Evolutionary conservation across 2,329 filamentous ascomycete genomes (phyloP).

Genomic region (Ophiostoma himal-ulmi): DNA sequence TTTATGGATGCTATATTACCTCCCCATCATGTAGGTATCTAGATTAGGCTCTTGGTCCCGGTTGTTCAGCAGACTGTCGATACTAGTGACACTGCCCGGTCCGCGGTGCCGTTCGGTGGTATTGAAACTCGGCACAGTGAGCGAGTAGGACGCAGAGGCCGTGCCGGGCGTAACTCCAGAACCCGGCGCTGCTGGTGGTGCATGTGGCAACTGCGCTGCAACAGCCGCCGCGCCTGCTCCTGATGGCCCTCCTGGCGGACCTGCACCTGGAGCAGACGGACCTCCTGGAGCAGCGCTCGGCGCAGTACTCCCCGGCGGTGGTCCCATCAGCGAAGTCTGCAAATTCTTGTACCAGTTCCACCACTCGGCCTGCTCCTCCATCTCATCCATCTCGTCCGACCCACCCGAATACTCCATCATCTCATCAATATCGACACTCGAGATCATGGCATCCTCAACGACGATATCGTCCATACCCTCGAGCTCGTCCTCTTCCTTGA

Average conservation of each 20-base stretch:
- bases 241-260: neutral
- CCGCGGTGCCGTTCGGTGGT: conserved; percentile 3
- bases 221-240: neutral
- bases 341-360: conserved; percentile 25
- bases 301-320: conserved; percentile 12
- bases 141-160: neutral
- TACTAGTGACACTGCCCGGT: conserved; percentile 24
- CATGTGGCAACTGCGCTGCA: neutral
- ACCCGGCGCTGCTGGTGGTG: neutral
- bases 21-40: conserved; percentile 18
- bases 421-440: neutral
- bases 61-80: conserved; percentile 26
- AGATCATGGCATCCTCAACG: conserved; percentile 6
- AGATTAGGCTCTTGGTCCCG: conserved; percentile 23
- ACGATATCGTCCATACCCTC: conserved; percentile 12
- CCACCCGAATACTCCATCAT: conserved; percentile 17
- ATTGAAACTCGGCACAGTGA: neutral
- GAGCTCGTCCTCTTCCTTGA: neutral
- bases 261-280: neutral
- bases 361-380: conserved; percentile 23
- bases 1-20: neutral
- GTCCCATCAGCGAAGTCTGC: conserved; percentile 16
- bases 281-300: neutral
- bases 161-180: neutral
- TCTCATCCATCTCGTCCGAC: conserved; percentile 10